Base-by-base conservation (phyloP, 2,329 filamentous ascomycete species). In the Scortechinia acanthostroma region DNA sequence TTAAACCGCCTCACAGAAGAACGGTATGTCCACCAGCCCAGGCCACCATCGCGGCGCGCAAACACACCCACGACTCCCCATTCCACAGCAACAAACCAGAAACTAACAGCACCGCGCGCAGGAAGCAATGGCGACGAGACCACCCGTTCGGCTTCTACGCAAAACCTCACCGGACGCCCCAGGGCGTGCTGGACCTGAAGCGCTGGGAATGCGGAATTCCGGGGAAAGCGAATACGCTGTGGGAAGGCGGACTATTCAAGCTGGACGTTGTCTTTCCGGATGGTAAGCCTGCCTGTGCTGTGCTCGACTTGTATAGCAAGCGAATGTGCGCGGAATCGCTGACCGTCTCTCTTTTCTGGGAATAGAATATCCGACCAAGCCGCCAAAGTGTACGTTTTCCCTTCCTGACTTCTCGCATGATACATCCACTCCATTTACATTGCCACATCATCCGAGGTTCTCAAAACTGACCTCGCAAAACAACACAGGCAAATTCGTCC, bases 141-240 rank as follows among this genome's bases (percentile, higher is more conserved):
- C 93, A 98, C 59, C 94, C 94, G 0, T 98, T 98, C 59, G 93
- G 93, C 49, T 98, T 98, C 71, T 95, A 87, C 64, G 93, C 93
- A 20, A 88, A 91, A 60, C 93, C 94, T 13, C 73, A 83, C 50
- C 86, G 91, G 54, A 91, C 81, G 50, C 65, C 83, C 16, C 77
- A 88, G 53, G 91, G 90, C 46, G 80, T 89, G 1, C 76, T 97
- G 44, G 93, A 98, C 59, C 74, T 98, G 51, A 95, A 96, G 75
- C 79, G 82, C 52, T 98, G 93, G 93, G 91, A 97, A 56, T 97
- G 93, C 58, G 91, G 91, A 37, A 87, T 98, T 37, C 93, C 93
- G 3, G 93, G 94, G 58, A 96, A 95, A 62, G 84, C 95, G 49
- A 93, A 94, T 71, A 98, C 94, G 0, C 83, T 97, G 19, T 98